Evolutionary conservation across 768 basidiomycete species (phyloP).

Genomic region (Pleurotus eryngii): DNA sequence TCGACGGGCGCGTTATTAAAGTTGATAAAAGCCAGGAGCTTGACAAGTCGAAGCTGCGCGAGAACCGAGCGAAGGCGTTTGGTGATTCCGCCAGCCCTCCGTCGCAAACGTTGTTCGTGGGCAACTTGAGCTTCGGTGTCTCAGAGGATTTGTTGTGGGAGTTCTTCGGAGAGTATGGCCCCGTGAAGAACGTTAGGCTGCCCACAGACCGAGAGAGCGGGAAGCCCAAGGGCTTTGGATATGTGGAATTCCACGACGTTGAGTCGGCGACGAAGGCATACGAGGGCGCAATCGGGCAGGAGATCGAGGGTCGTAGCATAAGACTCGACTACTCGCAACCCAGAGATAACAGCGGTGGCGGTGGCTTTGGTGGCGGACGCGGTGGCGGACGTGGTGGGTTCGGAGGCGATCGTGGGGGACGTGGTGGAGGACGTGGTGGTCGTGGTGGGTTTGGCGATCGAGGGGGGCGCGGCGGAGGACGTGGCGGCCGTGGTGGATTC

Average conservation of each 20-base stretch:
- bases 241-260: constrained; percentile 88
- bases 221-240: constrained; percentile 91
- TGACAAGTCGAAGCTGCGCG: constrained; percentile 51
- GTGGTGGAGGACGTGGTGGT: constrained; percentile 36
- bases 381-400: constrained; percentile 40
- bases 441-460: constrained; percentile 40
- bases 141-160: constrained; percentile 87
- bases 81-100: constrained; percentile 67
- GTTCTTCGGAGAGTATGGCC: constrained; percentile 83
- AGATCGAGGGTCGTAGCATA: constrained; percentile 77
- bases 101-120: constrained; percentile 81
- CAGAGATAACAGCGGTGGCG: constrained; percentile 58
- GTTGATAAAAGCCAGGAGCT: constrained; percentile 75
- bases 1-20: constrained; percentile 87
- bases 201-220: constrained; percentile 93
- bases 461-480: constrained; percentile 34
- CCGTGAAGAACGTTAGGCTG: constrained; percentile 81
- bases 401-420: constrained; percentile 45
- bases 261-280: constrained; percentile 80
- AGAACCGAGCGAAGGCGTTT: constrained; percentile 75
- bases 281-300: constrained; percentile 61
- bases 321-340: constrained; percentile 88
- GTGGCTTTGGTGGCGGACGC: constrained; percentile 37
- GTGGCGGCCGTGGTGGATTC: constrained; percentile 38
- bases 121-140: constrained; percentile 80